These are phyloP conservation scores for Rhodocollybia butyracea DNA, from an alignment of 768 basidiomycete species.

Conservation along the genomic window DNA sequence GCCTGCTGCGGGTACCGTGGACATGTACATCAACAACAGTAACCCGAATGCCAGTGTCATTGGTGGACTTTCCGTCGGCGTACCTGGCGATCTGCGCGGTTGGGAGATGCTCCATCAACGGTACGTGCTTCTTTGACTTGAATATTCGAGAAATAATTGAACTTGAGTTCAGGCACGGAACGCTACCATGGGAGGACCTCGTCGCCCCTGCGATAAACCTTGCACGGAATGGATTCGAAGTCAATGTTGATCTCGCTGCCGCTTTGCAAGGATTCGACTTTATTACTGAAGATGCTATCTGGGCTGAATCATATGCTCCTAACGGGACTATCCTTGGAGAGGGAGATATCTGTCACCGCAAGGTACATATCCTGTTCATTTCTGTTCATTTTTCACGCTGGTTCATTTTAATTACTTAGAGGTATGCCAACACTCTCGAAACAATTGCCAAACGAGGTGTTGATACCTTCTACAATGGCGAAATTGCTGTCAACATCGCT, in stretches of 20 bases:
- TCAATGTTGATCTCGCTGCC: conserved; percentile 16
- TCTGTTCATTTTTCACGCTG: neutral
- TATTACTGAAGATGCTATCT: conserved; percentile 17
- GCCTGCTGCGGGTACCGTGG: conserved; percentile 30
- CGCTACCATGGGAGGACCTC: conserved; percentile 41
- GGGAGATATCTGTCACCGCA: conserved; percentile 20
- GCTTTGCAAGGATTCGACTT: conserved; percentile 7
- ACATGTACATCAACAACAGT: conserved; percentile 34
- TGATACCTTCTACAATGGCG: conserved; percentile 20
- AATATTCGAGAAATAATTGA: neutral
- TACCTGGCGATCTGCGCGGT: conserved; percentile 49
- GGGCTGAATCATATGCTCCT: conserved; percentile 24
- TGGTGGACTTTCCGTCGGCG: conserved; percentile 46
- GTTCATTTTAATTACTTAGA: conserved; percentile 2
- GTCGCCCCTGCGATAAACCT: conserved; percentile 40
- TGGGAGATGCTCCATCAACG: conserved; percentile 37
- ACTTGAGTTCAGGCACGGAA: conserved; percentile 29
- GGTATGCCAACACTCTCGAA: conserved; percentile 23
- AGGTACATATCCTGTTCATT: neutral
- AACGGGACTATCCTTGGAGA: conserved; percentile 17
- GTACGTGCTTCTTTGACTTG: neutral
- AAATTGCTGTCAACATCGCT: conserved; percentile 13
- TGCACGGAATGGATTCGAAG: conserved; percentile 23
- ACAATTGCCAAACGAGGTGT: conserved; percentile 16
- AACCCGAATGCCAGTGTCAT: conserved; percentile 30